phyloP scores from a whole-genome alignment of 129 eudicot species.

The Sambucus nigra region DNA sequence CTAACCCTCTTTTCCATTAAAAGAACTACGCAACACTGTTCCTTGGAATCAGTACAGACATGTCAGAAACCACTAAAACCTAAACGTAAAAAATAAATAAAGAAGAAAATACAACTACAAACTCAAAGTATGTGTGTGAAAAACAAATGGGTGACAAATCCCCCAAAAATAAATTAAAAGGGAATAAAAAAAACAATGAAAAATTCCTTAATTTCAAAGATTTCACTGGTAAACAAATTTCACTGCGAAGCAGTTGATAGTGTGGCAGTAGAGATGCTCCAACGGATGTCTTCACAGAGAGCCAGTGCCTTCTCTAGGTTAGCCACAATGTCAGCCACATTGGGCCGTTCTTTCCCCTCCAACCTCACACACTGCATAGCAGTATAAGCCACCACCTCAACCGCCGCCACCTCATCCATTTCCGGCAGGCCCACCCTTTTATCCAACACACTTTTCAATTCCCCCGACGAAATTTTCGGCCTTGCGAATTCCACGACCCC shows the following conservation, averaged over 20 bases:
- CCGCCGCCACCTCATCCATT: constrained; percentile 40
- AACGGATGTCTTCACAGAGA: constrained; percentile 27
- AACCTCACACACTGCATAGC: constrained; percentile 44
- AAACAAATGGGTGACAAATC: too few relatives aligned
- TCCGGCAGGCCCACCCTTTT: constrained; percentile 35
- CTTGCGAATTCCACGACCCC: constrained; percentile 48
- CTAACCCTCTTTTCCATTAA: too few relatives aligned
- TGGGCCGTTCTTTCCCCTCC: constrained; percentile 46
- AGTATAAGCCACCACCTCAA: constrained; percentile 47
- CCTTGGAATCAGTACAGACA: too few relatives aligned
- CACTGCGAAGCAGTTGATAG: constrained; percentile 1
- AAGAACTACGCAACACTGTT: too few relatives aligned
- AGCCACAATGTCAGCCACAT: constrained; percentile 38
- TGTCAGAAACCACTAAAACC: too few relatives aligned
- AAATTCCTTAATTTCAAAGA: too few relatives aligned
- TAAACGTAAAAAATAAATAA: too few relatives aligned
- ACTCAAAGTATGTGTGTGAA: too few relatives aligned
- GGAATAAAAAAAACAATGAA: too few relatives aligned
- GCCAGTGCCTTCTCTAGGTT: constrained; percentile 50
- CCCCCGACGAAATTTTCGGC: constrained; percentile 32
- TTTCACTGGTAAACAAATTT: background rate
- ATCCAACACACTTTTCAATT: constrained; percentile 39
- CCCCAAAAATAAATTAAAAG: too few relatives aligned
- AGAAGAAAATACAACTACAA: too few relatives aligned
- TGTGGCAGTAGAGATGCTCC: constrained; percentile 30